A percentile compares a stretch with the other conserved stretches of the same genome.
Evolutionary conservation across 495 filamentous ascomycete genomes (phyloP).

Genomic region (Astrothelium macrocarpum): DNA sequence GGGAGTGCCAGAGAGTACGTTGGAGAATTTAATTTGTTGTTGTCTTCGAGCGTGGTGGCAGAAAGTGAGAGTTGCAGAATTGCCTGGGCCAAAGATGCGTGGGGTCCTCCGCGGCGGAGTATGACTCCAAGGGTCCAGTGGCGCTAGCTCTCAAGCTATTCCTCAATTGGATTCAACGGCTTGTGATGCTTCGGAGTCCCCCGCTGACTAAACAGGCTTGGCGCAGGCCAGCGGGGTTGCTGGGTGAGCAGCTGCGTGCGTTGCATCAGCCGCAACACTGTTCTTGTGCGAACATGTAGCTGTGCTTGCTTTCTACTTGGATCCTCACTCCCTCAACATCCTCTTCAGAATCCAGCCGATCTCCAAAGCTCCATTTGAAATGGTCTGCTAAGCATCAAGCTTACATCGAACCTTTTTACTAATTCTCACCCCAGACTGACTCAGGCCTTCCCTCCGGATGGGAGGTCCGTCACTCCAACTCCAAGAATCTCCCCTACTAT

Average conservation of each 20-base stretch:
- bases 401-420: neutral
- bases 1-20: too few species aligned
- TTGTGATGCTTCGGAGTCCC: too few species aligned
- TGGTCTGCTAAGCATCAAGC: neutral
- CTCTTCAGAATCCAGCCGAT: neutral
- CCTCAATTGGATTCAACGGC: too few species aligned
- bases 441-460: constrained; percentile 78
- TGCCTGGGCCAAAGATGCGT: too few species aligned
- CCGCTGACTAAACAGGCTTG: neutral
- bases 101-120: too few species aligned
- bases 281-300: neutral
- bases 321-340: neutral
- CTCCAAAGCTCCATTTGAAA: neutral
- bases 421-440: constrained; percentile 39
- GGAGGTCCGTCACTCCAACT: constrained; percentile 94
- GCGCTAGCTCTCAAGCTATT: too few species aligned
- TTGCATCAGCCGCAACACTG: neutral
- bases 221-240: neutral
- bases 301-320: neutral
- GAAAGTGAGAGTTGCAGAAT: too few species aligned
- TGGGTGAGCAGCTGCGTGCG: neutral
- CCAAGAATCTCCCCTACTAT: constrained; percentile 97
- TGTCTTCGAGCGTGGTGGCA: too few species aligned
- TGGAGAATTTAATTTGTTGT: too few species aligned
- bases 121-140: too few species aligned